phyloP scores from a whole-genome alignment of 371 early-diverging fungal genomes.

The Apophysomyces sp. region DNA sequence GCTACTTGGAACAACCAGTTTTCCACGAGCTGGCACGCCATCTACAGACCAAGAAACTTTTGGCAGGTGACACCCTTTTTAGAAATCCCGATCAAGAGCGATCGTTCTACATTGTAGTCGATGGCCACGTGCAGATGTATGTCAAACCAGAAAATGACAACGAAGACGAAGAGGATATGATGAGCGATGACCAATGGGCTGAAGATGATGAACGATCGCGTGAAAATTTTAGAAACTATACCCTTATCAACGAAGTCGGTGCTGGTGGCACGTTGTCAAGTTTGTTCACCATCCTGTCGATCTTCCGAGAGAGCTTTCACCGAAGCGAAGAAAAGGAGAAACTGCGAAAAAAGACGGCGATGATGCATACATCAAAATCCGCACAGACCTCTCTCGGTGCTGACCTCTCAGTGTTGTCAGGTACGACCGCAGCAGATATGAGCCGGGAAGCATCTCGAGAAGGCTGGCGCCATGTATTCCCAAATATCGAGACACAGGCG shows the following conservation, averaged over 20 bases:
- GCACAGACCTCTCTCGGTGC: conserved; percentile 8
- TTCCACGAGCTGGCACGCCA: conserved; percentile 93
- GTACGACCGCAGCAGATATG: conserved; percentile 10
- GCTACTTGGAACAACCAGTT: conserved; percentile 94
- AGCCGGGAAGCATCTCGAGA: conserved; percentile 29
- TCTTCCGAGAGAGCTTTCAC: conserved; percentile 83
- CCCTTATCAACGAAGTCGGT: conserved; percentile 84
- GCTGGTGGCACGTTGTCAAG: conserved; percentile 92
- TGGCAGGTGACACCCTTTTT: conserved; percentile 86
- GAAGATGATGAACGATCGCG: conserved; percentile 17
- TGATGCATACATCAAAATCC: conserved; percentile 1
- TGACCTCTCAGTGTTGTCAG: conserved; percentile 1
- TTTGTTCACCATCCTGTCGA: conserved; percentile 87
- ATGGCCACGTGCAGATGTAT: conserved; percentile 89
- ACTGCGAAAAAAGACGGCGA: conserved; percentile 24
- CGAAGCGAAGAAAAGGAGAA: conserved; percentile 53
- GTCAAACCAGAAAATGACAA: conserved; percentile 45
- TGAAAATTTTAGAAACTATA: conserved; percentile 58
- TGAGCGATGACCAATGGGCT: conserved; percentile 19
- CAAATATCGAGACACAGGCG: conserved; percentile 30
- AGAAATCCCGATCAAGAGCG: conserved; percentile 72
- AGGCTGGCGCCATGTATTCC: conserved; percentile 49
- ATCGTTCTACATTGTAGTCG: conserved; percentile 93
- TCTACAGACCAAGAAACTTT: conserved; percentile 80
- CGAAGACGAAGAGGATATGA: conserved; percentile 15